A percentile compares a stretch with the other conserved stretches of the same genome.
phyloP scores from a whole-genome alignment of 2,329 filamentous ascomycete genomes.

The Pezicula rhizophila region DNA sequence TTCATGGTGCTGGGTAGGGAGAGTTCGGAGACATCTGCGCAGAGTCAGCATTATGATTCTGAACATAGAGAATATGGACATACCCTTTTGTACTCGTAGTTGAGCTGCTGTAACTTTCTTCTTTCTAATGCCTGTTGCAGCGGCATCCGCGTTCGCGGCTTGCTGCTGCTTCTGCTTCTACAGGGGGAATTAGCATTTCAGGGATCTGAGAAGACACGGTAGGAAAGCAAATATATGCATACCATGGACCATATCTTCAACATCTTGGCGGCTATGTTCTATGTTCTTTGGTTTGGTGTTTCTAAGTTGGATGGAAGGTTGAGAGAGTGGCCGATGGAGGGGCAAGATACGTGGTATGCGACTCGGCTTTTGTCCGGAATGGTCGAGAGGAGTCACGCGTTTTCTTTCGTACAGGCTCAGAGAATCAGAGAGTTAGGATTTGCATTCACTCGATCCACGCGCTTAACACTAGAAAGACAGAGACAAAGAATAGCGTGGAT shows the following conservation, averaged over 20 bases:
- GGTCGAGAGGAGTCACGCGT: no score
- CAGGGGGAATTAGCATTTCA: slow-evolving; percentile 2
- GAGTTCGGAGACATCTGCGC: slow-evolving; percentile 71
- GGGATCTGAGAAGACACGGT: neutral
- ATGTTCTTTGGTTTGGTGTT: neutral
- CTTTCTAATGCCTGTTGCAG: slow-evolving; percentile 69
- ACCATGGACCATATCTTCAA: slow-evolving; percentile 99
- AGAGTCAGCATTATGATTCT: neutral
- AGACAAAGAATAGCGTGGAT: no score
- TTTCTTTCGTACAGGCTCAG: no score
- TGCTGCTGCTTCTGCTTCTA: slow-evolving; percentile 97
- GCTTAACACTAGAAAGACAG: no score
- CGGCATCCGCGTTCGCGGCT: slow-evolving; percentile 74
- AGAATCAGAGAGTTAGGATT: no score
- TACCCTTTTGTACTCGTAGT: slow-evolving; percentile 92
- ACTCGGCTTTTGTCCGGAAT: neutral
- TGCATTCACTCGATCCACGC: no score
- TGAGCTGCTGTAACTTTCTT: slow-evolving; percentile 98
- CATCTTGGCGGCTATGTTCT: slow-evolving; percentile 54
- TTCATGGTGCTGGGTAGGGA: slow-evolving; percentile 75
- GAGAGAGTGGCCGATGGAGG: neutral
- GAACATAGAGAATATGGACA: slow-evolving; percentile 9
- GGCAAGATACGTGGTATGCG: neutral
- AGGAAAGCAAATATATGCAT: slow-evolving; percentile 24
- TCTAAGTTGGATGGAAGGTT: neutral